phyloP scores from a whole-genome alignment of 1,139 yeast genomes.

The Zygosaccharomyces pseudobailii region DNA sequence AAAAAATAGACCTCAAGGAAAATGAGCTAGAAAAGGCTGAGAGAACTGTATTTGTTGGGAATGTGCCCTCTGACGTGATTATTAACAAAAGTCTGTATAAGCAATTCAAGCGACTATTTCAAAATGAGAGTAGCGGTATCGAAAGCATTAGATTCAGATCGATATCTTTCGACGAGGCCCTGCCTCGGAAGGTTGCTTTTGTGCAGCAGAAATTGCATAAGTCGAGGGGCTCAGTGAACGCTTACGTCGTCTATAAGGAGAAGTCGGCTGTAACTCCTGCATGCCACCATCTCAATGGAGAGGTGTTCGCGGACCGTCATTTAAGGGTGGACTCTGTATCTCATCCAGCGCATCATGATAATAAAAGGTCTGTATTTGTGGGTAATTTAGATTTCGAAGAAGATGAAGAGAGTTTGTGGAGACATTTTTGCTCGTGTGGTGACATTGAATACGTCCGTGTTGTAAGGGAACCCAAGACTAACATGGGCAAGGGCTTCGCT shows the following conservation, averaged over 20 bases:
- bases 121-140: conserved; percentile 32
- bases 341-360: conserved; percentile 84
- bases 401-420: conserved; percentile 85
- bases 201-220: conserved; percentile 75
- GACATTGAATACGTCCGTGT: conserved; percentile 84
- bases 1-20: conserved; percentile 47
- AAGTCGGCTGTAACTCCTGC: conserved; percentile 45
- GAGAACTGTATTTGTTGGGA: conserved; percentile 85
- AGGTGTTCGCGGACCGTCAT: conserved; percentile 65
- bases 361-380: conserved; percentile 79
- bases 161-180: conserved; percentile 78
- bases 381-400: conserved; percentile 95
- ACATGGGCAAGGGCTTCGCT: conserved; percentile 96
- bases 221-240: conserved; percentile 75
- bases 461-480: conserved; percentile 87
- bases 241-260: conserved; percentile 70
- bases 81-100: conserved; percentile 59
- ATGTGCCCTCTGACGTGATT: conserved; percentile 63
- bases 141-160: conserved; percentile 86
- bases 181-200: conserved; percentile 91
- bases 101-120: conserved; percentile 58
- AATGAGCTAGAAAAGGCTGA: conserved; percentile 79
- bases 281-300: conserved; percentile 56
- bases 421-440: conserved; percentile 65
- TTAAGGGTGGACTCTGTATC: conserved; percentile 87